Conservation (phyloP, 257 asterid species). For the Verbena officinalis region DNA sequence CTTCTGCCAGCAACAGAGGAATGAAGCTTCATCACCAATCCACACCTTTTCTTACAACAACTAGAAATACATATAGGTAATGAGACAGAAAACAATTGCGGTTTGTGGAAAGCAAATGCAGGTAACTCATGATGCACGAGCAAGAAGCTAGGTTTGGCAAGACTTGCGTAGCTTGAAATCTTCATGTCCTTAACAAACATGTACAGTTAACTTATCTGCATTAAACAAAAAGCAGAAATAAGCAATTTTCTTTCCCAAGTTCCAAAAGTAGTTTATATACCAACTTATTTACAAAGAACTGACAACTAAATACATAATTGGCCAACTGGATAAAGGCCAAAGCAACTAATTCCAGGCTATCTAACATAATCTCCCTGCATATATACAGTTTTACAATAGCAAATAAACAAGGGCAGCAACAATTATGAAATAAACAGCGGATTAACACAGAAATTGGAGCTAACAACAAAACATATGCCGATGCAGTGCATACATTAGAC, state of each 20-base stretch:
- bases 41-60: constrained; percentile 38
- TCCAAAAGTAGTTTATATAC: background rate
- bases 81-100: constrained; percentile 39
- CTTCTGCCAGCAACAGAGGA: constrained; percentile 54
- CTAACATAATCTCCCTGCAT: too few relatives aligned
- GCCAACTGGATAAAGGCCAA: background rate
- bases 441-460: too few relatives aligned
- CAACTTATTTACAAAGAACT: background rate
- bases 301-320: constrained; percentile 10
- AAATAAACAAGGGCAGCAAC: too few relatives aligned
- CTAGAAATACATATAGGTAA: constrained; percentile 41
- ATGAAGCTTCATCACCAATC: constrained; percentile 46
- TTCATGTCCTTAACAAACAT: constrained; percentile 47
- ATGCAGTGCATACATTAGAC: too few relatives aligned
- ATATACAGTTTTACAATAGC: too few relatives aligned
- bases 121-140: constrained; percentile 62
- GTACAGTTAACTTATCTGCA: constrained; percentile 37
- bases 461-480: too few relatives aligned
- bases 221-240: constrained; percentile 4
- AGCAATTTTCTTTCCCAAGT: constrained; percentile 13
- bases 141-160: constrained; percentile 60
- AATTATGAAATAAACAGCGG: too few relatives aligned
- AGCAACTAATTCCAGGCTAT: background rate
- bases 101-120: constrained; percentile 41
- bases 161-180: constrained; percentile 52